Evolutionary conservation across 78 protist species (phyloP), one percentile per base, ranked within the genome.

Genomic region (Dictyostelium capitatum): DNA sequence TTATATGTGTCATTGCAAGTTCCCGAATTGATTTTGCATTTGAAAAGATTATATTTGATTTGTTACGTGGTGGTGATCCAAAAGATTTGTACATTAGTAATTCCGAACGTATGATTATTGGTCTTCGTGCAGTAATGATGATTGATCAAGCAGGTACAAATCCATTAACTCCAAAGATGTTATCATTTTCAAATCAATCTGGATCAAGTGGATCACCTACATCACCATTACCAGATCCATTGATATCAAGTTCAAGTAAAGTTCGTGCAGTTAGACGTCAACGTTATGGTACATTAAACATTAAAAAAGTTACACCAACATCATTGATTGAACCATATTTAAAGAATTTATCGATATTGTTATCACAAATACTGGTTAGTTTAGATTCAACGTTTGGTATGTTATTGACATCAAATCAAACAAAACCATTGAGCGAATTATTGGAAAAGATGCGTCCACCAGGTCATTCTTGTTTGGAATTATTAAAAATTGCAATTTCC

Each of bases 391-490:
- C 85, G 0, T 87, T 87, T 77, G 93, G 93, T 28, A 47, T 48
- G 67, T 10, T 87, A n/a, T 51, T 87, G 19, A 74, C 83, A 7
- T 77, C 84, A 1, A 87, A 56, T 30, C 93, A 87, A 30, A 87
- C 93, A 3, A 87, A 87, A 57, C 84, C 93, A 17, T 43, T 87
- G 1, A 30, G 56, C 37, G 93, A 87, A 32, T 43, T 87, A 1
- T 47, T 87, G 48, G 93, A 87, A 64, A 87, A 87, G 84, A 28
- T 77, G 65, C 93, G 93, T 87, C 93, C 93, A 57, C 93, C 93
- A 1, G 93, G 93, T 32, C 28, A 67, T 14, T 77, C 84, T 7
- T 87, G 93, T 77, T 50, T 91, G n/a, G 95, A 91, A 19, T 25
- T 91, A 12, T 74, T 91, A 8, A 77, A 79, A 64, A 81, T 77